Evolutionary conservation across 2,329 filamentous ascomycete species (phyloP).

Genomic region (Biscogniauxia mediterranea): DNA sequence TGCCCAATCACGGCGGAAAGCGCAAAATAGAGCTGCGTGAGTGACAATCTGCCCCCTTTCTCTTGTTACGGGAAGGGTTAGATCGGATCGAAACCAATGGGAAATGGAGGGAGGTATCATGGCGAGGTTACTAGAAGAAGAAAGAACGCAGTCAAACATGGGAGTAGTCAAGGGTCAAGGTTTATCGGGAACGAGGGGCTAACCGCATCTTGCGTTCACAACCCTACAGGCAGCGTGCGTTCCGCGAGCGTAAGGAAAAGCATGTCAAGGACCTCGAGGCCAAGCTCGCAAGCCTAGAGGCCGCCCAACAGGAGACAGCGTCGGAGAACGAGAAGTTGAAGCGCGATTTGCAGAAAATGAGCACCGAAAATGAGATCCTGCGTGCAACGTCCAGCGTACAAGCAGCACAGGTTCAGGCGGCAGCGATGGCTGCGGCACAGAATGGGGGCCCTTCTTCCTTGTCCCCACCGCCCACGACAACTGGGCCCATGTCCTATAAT

Average conservation of each 20-base stretch:
- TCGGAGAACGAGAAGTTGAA: slow-evolving; percentile 86
- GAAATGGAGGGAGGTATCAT: neutral
- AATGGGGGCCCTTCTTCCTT: slow-evolving; percentile 34
- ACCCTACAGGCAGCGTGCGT: slow-evolving; percentile 76
- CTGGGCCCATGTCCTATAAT: slow-evolving; percentile 68
- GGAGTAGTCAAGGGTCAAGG: neutral
- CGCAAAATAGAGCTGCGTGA: slow-evolving; percentile 61
- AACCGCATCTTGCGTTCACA: slow-evolving; percentile 4
- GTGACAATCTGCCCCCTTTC: slow-evolving; percentile 30
- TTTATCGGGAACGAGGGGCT: neutral
- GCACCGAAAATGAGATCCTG: slow-evolving; percentile 90
- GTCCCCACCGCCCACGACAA: slow-evolving; percentile 49
- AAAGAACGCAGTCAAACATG: neutral
- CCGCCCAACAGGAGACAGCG: slow-evolving; percentile 67
- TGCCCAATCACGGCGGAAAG: slow-evolving; percentile 58
- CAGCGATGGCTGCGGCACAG: slow-evolving; percentile 27
- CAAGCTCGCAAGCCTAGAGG: slow-evolving; percentile 76
- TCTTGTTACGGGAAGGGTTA: neutral
- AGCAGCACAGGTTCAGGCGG: slow-evolving; percentile 5
- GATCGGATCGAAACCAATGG: neutral
- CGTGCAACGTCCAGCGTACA: slow-evolving; percentile 66
- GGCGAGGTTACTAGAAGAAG: neutral
- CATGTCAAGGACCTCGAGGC: slow-evolving; percentile 91
- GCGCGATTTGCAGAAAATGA: slow-evolving; percentile 76
- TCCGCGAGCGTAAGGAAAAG: slow-evolving; percentile 91